phyloP scores from a whole-genome alignment of 2,329 filamentous ascomycete species.

The Hirsutella rhossiliensis region DNA sequence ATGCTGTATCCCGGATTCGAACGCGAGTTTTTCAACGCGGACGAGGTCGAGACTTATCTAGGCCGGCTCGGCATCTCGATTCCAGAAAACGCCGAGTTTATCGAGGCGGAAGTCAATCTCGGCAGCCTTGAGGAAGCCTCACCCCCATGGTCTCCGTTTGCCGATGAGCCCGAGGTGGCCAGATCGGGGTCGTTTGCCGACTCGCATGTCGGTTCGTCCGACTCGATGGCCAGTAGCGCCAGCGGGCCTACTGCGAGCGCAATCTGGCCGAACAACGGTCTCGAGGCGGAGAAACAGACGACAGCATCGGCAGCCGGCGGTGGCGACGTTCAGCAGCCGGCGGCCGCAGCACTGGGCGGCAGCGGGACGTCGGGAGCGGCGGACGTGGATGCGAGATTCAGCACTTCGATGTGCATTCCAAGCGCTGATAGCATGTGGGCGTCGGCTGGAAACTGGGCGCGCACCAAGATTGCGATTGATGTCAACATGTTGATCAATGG shows the following conservation, averaged over 20 bases:
- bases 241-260: neutral
- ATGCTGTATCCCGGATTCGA: constrained; percentile 50
- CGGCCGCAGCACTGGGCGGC: too few relatives aligned
- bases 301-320: too few relatives aligned
- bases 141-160: neutral
- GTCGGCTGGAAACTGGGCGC: constrained; percentile 9
- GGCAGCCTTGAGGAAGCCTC: constrained; percentile 19
- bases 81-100: constrained; percentile 45
- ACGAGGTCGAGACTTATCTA: constrained; percentile 68
- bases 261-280: constrained; percentile 2
- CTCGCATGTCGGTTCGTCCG: neutral
- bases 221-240: constrained; percentile 2
- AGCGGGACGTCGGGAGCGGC: neutral
- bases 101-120: constrained; percentile 44
- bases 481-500: constrained; percentile 21
- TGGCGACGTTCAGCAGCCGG: too few relatives aligned
- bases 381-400: neutral
- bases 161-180: neutral
- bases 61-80: constrained; percentile 50
- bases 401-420: neutral
- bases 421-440: neutral
- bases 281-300: neutral
- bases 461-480: constrained; percentile 21
- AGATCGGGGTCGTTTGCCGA: neutral
- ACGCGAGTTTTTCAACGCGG: constrained; percentile 64